Base-by-base conservation (phyloP, 441 rosid genomes). In the Dalechampia spathulata region DNA sequence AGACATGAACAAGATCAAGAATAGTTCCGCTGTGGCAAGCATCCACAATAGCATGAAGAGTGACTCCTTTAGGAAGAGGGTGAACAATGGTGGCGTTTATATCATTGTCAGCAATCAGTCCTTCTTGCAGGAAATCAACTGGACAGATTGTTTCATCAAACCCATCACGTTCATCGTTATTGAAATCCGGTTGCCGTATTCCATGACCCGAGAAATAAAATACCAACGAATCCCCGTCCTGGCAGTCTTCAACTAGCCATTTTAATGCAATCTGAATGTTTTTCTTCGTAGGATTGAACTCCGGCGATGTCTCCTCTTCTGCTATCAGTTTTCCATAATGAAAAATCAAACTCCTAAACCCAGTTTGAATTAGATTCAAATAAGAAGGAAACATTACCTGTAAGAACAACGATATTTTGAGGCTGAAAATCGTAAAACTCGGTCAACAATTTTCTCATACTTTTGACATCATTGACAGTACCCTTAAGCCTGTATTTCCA, bases 11-110 rank as follows among this genome's bases (percentile, higher is more conserved):
- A 20, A 83, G 75, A 65, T 83, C 80, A 26, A 80, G 82, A 11
- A 79, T 57, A n/a, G 85, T 82, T 48, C 85, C 88, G 26, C 85
- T 79, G 28, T 82, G 85, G 49, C 81, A 79, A 64, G 85, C 75
- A 67, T 82, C 88, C 19, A 82, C 66, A 34, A 79, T 68, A 37
- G 85, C 76, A 42, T 83, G 85, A 55, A 80, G 89, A 22, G 68
- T 78, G 48, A 74, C 83, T 14, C 82, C 86, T 10, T 52, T 1
- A 1, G 19, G 34, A 7, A 83, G 75, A 1, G 86, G 86, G 62
- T 50, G 34, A n/a, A 83, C 89, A 17, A 83, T 70, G 50, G 52
- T 38, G 12, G 70, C 47, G 51, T 83, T 71, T 3, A 83, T 76
- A 9, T 80, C 66, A 48, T 76, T 73, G 22, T 78, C 83, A 1